Base-by-base conservation (phyloP, 108 stramenopile genomes). In the Skeletonema marinoi region DNA sequence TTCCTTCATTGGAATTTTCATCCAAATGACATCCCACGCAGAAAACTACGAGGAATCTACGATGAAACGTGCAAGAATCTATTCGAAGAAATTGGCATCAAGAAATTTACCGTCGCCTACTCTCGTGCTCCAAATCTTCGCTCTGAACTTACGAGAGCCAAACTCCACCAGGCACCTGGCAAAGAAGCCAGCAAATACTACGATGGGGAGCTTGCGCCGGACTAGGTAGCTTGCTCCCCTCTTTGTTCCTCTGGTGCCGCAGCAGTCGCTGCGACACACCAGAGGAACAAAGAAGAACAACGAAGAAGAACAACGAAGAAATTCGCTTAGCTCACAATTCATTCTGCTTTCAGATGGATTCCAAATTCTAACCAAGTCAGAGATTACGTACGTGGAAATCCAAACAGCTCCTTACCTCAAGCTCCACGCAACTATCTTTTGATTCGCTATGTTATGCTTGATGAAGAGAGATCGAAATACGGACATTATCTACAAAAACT, bases 1-100 rank as follows among this genome's bases (percentile, higher is more conserved):
- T 54, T 68, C 67, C 36, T 56, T 4, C 67, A 68, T n/a, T 21
- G 32, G 42, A 36, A 51, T 2, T 68, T n/a, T 6, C 67, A 68
- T 58, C 67, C 67, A 5, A 2, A 31, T 6, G 67, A 68, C 2
- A 68, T 68, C 48, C 46, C 51, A 6, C 67, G 67, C 3, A 46
- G n/a, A 9, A 35, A 19, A 6, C 46, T 68, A 0, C 19, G 67
- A 4, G 14, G 51, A 6, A 21, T 29, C 21, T 68, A 29, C 44
- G 48, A 68, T 6, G 7, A 6, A 6, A 63, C n/a, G 8, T 63
- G 25, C 6, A 4, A 31, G 5, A 2, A 4, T 21, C 1, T 36
- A 1, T 31, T 63, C 7, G 29, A 63, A 16, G 6, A 13, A 16
- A 29, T 63, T 16, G 30, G 62, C 6, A 63, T 63, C 29, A 63